Percentiles rank a stretch among this genome's conserved stretches.
Conservation (phyloP, 805 yeast genomes). For the Yarrowia sp. region DNA sequence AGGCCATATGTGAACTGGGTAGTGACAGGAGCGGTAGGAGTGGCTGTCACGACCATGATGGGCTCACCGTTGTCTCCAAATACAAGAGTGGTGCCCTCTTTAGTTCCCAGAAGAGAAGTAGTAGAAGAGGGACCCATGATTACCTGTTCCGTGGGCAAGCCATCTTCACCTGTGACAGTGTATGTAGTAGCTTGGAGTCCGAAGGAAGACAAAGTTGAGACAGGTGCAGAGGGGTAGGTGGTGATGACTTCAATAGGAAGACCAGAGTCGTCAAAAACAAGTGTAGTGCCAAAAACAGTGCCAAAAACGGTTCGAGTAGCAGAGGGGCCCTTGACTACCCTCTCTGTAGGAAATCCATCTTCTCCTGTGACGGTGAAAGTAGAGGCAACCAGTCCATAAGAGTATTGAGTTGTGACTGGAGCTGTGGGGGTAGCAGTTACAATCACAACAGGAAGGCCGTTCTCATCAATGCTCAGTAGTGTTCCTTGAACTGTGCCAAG, state of each 20-base stretch:
- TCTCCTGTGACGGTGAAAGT: not conserved
- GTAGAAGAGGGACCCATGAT: not conserved
- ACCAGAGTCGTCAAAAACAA: not conserved
- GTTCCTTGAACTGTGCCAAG: not conserved
- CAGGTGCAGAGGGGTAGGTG: not conserved
- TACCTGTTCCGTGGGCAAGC: not conserved
- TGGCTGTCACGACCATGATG: not conserved
- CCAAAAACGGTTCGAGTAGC: not conserved
- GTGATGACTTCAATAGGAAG: not conserved
- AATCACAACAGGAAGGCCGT: not conserved
- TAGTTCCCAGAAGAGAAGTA: not conserved
- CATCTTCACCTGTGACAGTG: not conserved
- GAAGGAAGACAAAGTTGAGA: not conserved
- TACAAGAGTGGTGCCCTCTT: not conserved
- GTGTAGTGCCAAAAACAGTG: not conserved
- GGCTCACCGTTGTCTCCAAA: not conserved
- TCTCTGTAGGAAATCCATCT: not conserved
- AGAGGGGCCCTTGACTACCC: not conserved
- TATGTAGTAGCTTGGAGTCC: not conserved
- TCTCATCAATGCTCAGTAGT: not conserved
- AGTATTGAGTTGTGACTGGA: not conserved
- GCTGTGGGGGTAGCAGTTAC: not conserved
- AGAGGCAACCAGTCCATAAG: not conserved
- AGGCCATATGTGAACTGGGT: not conserved
- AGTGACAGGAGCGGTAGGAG: not conserved